Evolutionary conservation across 1,139 yeast species (phyloP).

Genomic region (Lodderomyces beijingensis): DNA sequence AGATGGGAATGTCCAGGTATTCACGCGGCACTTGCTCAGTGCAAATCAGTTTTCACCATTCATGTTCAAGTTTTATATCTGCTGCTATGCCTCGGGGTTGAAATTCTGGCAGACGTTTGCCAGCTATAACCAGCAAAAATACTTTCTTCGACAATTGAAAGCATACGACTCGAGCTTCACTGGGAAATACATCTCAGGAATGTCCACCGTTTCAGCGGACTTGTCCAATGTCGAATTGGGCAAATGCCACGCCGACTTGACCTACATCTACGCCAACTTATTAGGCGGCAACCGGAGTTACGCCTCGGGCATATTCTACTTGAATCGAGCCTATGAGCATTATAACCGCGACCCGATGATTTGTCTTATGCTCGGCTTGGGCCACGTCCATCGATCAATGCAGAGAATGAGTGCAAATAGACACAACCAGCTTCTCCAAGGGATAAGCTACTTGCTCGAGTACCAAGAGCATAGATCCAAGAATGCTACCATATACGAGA

Average conservation of each 20-base stretch:
- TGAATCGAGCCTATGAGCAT: slow-evolving; percentile 57
- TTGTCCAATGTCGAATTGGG: slow-evolving; percentile 36
- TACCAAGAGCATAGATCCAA: slow-evolving; percentile 47
- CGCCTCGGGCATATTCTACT: slow-evolving; percentile 69
- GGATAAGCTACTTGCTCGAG: slow-evolving; percentile 70
- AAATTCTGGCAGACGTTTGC: slow-evolving; percentile 58
- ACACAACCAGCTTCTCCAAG: slow-evolving; percentile 84
- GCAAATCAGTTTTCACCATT: slow-evolving; percentile 73
- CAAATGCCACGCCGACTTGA: slow-evolving; percentile 63
- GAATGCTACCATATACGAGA: slow-evolving; percentile 45
- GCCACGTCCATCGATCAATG: slow-evolving; percentile 88
- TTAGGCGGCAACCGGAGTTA: slow-evolving; percentile 82
- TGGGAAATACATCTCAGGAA: slow-evolving; percentile 59
- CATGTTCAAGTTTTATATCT: slow-evolving; percentile 60
- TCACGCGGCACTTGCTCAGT: slow-evolving; percentile 59
- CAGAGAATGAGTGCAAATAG: slow-evolving; percentile 84
- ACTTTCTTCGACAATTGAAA: slow-evolving; percentile 80
- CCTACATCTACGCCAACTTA: slow-evolving; percentile 74
- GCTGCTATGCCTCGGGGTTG: slow-evolving; percentile 62
- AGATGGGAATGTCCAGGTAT: slow-evolving; percentile 43
- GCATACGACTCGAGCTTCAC: slow-evolving; percentile 71
- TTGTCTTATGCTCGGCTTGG: slow-evolving; percentile 67
- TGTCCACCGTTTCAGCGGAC: slow-evolving; percentile 61
- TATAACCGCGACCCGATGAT: slow-evolving; percentile 76
- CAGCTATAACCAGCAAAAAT: slow-evolving; percentile 83